A percentile compares a stretch with the other conserved stretches of the same genome.
phyloP scores from a whole-genome alignment of 371 early-diverging fungal species.

The Mortierella sp. region DNA sequence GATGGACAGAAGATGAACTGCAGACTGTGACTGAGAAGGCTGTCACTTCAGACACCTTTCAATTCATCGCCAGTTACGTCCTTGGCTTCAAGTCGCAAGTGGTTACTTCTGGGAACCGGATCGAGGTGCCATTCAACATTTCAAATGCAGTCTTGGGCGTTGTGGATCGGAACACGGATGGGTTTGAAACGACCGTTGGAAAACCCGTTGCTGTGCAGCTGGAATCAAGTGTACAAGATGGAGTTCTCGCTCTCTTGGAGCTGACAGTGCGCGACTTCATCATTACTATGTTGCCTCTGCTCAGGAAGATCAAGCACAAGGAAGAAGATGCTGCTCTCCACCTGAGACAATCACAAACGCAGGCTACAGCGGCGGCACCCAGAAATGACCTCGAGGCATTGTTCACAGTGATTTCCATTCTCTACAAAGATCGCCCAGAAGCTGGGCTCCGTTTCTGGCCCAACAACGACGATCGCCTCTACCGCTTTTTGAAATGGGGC shows the following conservation, averaged over 20 bases:
- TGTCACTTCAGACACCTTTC: constrained; percentile 66
- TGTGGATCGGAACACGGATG: constrained; percentile 45
- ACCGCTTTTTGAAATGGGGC: constrained; percentile 80
- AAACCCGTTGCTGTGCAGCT: constrained; percentile 41
- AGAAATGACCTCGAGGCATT: constrained; percentile 73
- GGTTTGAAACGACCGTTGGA: constrained; percentile 49
- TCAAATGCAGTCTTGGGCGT: constrained; percentile 54
- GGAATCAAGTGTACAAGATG: constrained; percentile 55
- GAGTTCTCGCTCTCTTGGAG: constrained; percentile 61
- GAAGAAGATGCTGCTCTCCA: constrained; percentile 76
- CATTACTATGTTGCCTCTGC: constrained; percentile 60
- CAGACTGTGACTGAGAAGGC: constrained; percentile 68
- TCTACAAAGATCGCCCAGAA: constrained; percentile 80
- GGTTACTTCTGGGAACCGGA: constrained; percentile 39
- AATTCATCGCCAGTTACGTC: constrained; percentile 75
- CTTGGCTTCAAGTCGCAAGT: constrained; percentile 65
- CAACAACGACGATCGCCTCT: constrained; percentile 64
- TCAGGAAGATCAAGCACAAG: constrained; percentile 73
- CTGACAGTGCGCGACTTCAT: constrained; percentile 65
- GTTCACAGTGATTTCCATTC: constrained; percentile 70
- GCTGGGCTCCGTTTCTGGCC: constrained; percentile 84
- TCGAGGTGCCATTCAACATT: constrained; percentile 54
- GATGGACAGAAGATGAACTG: constrained; percentile 66
- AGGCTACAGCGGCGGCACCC: constrained; percentile 40
- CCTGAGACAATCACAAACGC: constrained; percentile 45